These are phyloP conservation scores for Oryza rufipogon DNA, from an alignment of 176 grass and related monocot species.

Conservation along the genomic window DNA sequence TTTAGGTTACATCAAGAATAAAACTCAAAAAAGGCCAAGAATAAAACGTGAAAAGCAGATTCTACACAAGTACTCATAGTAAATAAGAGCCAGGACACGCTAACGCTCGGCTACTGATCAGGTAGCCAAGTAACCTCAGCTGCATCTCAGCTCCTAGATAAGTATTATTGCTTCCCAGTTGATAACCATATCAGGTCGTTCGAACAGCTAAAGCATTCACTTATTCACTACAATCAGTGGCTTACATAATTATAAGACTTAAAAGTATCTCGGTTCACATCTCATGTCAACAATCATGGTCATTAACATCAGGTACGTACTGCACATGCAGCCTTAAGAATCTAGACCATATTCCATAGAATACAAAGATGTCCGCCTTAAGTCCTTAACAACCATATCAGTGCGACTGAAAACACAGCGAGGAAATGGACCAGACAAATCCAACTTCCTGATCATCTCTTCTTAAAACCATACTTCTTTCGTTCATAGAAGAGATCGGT, in stretches of 20 bases:
- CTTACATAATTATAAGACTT: neutral
- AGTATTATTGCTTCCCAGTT: neutral
- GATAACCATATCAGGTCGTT: neutral
- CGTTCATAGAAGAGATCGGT: constrained; percentile 86
- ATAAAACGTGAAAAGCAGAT: neutral
- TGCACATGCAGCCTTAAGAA: neutral
- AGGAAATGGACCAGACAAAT: neutral
- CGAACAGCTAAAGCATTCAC: neutral
- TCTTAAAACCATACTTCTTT: constrained; percentile 66
- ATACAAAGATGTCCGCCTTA: neutral
- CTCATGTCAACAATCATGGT: constrained; percentile 16
- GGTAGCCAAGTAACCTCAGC: neutral
- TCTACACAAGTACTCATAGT: neutral
- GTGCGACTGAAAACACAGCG: neutral
- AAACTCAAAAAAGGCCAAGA: neutral
- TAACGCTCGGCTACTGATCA: neutral
- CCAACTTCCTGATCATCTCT: constrained; percentile 34
- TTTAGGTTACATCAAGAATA: neutral
- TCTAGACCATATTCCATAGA: constrained; percentile 6
- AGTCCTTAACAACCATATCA: neutral
- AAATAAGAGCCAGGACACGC: neutral
- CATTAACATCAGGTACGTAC: neutral
- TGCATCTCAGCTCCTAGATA: neutral
- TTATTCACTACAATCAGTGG: neutral
- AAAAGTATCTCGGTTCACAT: neutral